These are phyloP conservation scores for Ganoderma sinense DNA, from an alignment of 1,284 basidiomycete species.

Conservation along the genomic window DNA sequence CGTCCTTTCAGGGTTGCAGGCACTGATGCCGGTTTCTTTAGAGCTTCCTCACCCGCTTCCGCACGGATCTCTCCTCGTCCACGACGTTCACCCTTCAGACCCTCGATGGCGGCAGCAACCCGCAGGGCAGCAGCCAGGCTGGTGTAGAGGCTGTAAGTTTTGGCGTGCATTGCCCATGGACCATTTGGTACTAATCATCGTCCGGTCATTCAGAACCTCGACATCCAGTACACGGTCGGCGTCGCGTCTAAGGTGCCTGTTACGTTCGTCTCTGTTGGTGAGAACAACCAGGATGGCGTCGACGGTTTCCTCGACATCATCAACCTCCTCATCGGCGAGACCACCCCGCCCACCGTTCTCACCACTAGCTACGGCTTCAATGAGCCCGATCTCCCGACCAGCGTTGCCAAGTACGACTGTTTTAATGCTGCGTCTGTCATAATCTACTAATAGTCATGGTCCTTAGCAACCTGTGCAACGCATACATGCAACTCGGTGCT, in stretches of 20 bases:
- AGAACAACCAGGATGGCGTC: constrained; percentile 23
- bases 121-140: constrained; percentile 42
- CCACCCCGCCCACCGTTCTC: constrained; percentile 62
- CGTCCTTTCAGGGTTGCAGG: not conserved
- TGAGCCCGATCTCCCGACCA: constrained; percentile 22
- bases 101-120: constrained; percentile 55
- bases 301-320: constrained; percentile 28
- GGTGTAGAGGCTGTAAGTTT: constrained; percentile 56
- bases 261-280: constrained; percentile 31
- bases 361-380: constrained; percentile 58
- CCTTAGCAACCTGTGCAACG: constrained; percentile 52
- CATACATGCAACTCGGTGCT: constrained; percentile 69
- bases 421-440: constrained; percentile 44
- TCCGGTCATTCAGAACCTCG: constrained; percentile 48
- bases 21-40: constrained; percentile 9
- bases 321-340: constrained; percentile 45
- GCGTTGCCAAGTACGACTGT: constrained; percentile 53
- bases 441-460: not conserved
- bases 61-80: constrained; percentile 41
- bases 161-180: not conserved
- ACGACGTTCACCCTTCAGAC: constrained; percentile 47
- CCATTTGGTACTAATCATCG: not conserved
- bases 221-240: constrained; percentile 68
- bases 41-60: constrained; percentile 37
- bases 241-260: constrained; percentile 56